Percentiles rank a stretch among this genome's conserved stretches.
phyloP scores from a whole-genome alignment of 352 stramenopile species.

The Elongisporangium senticosum region DNA sequence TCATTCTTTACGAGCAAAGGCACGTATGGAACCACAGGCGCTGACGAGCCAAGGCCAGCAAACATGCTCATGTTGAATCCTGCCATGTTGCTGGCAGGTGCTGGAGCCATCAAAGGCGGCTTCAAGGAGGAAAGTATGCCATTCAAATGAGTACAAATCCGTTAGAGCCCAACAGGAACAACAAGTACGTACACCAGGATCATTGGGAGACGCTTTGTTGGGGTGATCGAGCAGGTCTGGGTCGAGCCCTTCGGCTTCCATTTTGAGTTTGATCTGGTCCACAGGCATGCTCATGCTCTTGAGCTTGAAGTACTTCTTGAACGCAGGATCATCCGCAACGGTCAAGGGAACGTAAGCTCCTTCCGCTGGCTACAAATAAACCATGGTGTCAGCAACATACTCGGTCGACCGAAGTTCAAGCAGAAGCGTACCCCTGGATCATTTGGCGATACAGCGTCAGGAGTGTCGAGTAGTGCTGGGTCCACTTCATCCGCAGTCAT shows the following conservation, averaged over 20 bases:
- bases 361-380: conserved; percentile 54
- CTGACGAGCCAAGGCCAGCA: conserved; percentile 4
- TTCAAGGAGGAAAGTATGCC: neutral
- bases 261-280: conserved; percentile 84
- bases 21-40: conserved; percentile 36
- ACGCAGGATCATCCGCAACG: conserved; percentile 68
- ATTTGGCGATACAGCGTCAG: conserved; percentile 68
- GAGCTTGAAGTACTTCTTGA: conserved; percentile 86
- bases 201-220: conserved; percentile 64
- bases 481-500: conserved; percentile 72
- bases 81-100: conserved; percentile 12
- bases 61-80: conserved; percentile 17
- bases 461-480: conserved; percentile 55
- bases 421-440: conserved; percentile 52
- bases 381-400: too few species aligned
- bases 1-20: conserved; percentile 76
- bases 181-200: conserved; percentile 50
- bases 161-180: neutral
- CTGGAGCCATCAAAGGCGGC: neutral
- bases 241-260: conserved; percentile 75
- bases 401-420: neutral
- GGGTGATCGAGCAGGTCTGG: conserved; percentile 58
- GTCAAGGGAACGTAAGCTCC: conserved; percentile 65
- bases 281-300: conserved; percentile 78
- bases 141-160: too few species aligned